Evolutionary conservation across 345 rosid genomes (phyloP), one percentile per base, ranked within the genome.

Genomic region (Erucastrum elatum): DNA sequence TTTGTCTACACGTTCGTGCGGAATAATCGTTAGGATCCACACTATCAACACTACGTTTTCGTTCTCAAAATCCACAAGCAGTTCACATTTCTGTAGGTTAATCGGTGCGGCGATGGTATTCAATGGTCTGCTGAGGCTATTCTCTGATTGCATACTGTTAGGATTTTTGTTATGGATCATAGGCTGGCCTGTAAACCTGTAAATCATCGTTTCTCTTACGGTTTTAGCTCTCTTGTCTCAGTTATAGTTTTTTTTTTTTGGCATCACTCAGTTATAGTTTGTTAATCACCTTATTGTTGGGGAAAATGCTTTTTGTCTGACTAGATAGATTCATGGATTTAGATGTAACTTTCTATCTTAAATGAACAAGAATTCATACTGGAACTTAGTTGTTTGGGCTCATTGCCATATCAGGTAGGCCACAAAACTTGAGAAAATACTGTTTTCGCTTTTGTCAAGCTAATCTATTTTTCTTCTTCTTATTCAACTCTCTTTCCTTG

Each of bases 141-240:
- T 55, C 1, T 49, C 1, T 49, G 55, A 49, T 13, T 53, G 63
- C 30, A 58, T 46, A 16, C 5, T 39, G 39, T 21, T 21, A 21
- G 21, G 21, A 21, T 21, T 21, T 21, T 21, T 21, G 21, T 16
- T 56, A 27, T 30, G 68, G 49, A 27, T 44, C 31, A 63, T 34
- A 17, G 30, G 16, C 56, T 69, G 3, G 31, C 31, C 31, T 29
- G 31, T 29, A 29, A 29, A 29, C 31, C 31, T 29, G 31, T 29
- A 29, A 29, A 29, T 67, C 61, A 59, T 44, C 31, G 31, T 16
- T 16, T 68, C 61, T 66, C 7, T 75, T 63, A 76, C 31, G 53
- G 30, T 68, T 60, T 66, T n/a, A 66, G 33, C 21, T 75, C 44
- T 56, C 78, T 26, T 41, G 59, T 56, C 59, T 56, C 59, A 29